Conservation (phyloP, 768 basidiomycete species). For the Termitomyces titanicus region DNA sequence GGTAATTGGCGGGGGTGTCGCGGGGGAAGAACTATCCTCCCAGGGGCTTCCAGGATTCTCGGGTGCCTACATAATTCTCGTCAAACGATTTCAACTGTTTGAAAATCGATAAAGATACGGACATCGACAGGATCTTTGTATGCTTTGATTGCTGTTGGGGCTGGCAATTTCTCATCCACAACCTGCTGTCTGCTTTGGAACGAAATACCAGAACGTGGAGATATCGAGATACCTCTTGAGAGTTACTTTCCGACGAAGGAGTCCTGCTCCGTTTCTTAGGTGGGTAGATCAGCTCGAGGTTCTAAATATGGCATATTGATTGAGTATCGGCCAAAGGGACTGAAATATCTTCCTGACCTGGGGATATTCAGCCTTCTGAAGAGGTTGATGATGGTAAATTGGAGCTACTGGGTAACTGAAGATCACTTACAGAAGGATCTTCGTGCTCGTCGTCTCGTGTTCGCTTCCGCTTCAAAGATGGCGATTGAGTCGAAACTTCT, state of each 20-base stretch:
- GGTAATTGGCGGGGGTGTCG: conserved; percentile 7
- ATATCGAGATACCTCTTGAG: conserved; percentile 19
- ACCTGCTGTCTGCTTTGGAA: background rate
- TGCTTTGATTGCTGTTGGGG: background rate
- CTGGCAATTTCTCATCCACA: background rate
- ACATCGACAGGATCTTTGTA: background rate
- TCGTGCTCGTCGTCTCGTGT: conserved; percentile 20
- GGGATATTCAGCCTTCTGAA: conserved; percentile 40
- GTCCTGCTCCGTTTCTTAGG: conserved; percentile 36
- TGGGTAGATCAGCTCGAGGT: conserved; percentile 46
- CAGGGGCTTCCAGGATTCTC: background rate
- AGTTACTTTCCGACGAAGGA: conserved; percentile 30
- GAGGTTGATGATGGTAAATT: conserved; percentile 7
- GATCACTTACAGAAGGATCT: conserved; percentile 12
- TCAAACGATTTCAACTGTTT: background rate
- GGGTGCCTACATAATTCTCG: background rate
- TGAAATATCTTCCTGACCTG: conserved; percentile 27
- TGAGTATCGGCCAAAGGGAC: background rate
- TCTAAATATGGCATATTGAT: conserved; percentile 25
- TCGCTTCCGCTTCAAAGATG: conserved; percentile 28
- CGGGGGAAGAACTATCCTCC: background rate
- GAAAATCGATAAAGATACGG: background rate
- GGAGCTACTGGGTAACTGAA: background rate
- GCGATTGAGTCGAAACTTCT: background rate
- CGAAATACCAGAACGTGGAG: background rate